A percentile compares a stretch with the other conserved stretches of the same genome.
These are phyloP conservation scores for Trichoderma semiorbis DNA, from an alignment of 2,329 filamentous ascomycete species.

Conservation along the genomic window DNA sequence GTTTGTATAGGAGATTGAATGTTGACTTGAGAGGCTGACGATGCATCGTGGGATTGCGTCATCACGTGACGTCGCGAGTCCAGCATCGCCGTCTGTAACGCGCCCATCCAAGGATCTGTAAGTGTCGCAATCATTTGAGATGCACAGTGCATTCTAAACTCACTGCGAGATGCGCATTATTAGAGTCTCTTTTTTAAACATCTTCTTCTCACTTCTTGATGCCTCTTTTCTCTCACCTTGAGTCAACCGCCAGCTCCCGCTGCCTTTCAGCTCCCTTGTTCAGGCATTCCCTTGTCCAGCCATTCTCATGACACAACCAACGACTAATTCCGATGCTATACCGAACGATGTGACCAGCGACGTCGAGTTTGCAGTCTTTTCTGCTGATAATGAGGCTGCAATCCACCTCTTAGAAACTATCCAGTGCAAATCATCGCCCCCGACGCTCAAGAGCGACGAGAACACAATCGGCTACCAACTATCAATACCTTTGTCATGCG, in stretches of 20 bases:
- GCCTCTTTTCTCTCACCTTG: background rate
- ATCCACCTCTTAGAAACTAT: background rate
- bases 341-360: background rate
- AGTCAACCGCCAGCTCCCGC: background rate
- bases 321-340: background rate
- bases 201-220: background rate
- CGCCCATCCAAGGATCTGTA: background rate
- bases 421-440: background rate
- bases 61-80: background rate
- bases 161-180: background rate
- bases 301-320: background rate
- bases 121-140: background rate
- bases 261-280: background rate
- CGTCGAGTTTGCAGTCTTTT: background rate
- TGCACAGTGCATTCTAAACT: background rate
- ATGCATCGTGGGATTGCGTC: background rate
- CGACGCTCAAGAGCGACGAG: background rate
- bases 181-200: background rate
- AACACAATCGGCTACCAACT: background rate
- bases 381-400: background rate
- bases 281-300: background rate
- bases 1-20: background rate
- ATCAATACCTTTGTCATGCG: background rate
- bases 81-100: background rate
- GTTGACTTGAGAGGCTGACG: background rate